Evolutionary conservation across 345 rosid species (phyloP).

Genomic region (Durio zibethinus): DNA sequence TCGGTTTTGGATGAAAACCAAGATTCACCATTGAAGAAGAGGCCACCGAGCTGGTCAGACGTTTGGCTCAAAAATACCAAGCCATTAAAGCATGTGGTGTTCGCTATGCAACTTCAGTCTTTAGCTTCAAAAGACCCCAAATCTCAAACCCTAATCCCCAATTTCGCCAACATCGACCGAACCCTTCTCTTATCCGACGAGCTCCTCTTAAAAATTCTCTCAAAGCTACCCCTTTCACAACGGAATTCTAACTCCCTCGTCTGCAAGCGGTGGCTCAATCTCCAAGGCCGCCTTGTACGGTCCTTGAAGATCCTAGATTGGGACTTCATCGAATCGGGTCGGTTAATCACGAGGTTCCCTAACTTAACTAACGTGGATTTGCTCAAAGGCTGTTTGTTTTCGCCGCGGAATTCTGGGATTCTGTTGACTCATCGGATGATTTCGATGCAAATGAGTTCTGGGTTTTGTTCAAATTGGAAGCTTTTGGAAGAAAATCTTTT

Average conservation of each 20-base stretch:
- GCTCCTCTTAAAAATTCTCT: conserved; percentile 60
- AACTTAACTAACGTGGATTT: conserved; percentile 64
- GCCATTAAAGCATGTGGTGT: conserved; percentile 51
- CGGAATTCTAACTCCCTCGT: conserved; percentile 53
- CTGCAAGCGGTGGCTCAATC: conserved; percentile 84
- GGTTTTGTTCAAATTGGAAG: conserved; percentile 31
- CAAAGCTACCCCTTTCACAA: conserved; percentile 53
- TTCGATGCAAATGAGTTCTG: conserved; percentile 46
- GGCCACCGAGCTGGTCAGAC: conserved; percentile 54
- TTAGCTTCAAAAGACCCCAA: conserved; percentile 38
- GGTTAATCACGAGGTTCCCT: conserved; percentile 61
- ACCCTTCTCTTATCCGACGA: conserved; percentile 75
- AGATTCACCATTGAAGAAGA: conserved; percentile 49
- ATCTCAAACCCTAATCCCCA: conserved; percentile 45
- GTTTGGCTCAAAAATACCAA: conserved; percentile 50
- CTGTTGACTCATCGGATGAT: conserved; percentile 40
- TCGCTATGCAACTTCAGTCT: conserved; percentile 56
- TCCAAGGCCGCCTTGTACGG: conserved; percentile 71
- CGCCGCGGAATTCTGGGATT: conserved; percentile 54
- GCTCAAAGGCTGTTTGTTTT: conserved; percentile 46
- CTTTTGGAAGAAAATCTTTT: conserved; percentile 55
- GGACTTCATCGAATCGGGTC: conserved; percentile 67
- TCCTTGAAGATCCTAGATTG: conserved; percentile 64
- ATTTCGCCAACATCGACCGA: conserved; percentile 47
- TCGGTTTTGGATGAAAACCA: conserved; percentile 44